Evolutionary conservation across 305 asterid species (phyloP).

Genomic region (Vinca major): DNA sequence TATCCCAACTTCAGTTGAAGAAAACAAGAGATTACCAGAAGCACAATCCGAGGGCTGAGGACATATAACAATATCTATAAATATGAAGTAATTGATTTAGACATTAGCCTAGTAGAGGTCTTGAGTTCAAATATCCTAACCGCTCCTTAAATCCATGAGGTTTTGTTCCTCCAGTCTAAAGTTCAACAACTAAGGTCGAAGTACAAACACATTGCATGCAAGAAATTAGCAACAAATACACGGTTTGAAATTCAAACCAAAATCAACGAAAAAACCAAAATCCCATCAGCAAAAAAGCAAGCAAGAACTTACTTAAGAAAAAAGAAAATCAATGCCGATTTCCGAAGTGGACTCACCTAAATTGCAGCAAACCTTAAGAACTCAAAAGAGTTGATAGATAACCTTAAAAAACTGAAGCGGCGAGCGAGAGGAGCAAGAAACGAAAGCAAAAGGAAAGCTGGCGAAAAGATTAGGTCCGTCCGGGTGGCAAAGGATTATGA

Average conservation of each 20-base stretch:
- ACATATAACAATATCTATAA: background rate
- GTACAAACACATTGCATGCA: slow-evolving; percentile 51
- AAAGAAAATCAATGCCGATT: slow-evolving; percentile 9
- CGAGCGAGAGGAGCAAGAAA: background rate
- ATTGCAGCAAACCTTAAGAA: slow-evolving; percentile 17
- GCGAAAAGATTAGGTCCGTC: slow-evolving; percentile 17
- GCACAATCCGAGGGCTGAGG: slow-evolving; percentile 6
- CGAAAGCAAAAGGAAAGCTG: slow-evolving; percentile 9
- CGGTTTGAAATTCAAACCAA: background rate
- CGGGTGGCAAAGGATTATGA: slow-evolving; percentile 40
- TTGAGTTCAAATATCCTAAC: too few relatives aligned
- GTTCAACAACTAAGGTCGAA: slow-evolving; percentile 3
- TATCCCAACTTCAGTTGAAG: slow-evolving; percentile 21
- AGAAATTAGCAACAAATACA: background rate
- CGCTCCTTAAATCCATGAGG: background rate
- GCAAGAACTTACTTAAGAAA: slow-evolving; percentile 9
- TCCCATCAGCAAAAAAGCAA: slow-evolving; percentile 16
- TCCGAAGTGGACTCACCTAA: slow-evolving; percentile 24
- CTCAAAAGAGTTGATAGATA: slow-evolving; percentile 11
- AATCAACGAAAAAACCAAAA: slow-evolving; percentile 11
- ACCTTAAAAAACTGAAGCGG: background rate
- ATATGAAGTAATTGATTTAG: too few relatives aligned
- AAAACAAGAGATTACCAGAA: slow-evolving; percentile 12
- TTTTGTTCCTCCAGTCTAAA: background rate
- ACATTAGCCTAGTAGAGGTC: too few relatives aligned